These are phyloP conservation scores for Aspergillus carlsbadensis DNA, from an alignment of 495 filamentous ascomycete genomes.

Conservation along the genomic window DNA sequence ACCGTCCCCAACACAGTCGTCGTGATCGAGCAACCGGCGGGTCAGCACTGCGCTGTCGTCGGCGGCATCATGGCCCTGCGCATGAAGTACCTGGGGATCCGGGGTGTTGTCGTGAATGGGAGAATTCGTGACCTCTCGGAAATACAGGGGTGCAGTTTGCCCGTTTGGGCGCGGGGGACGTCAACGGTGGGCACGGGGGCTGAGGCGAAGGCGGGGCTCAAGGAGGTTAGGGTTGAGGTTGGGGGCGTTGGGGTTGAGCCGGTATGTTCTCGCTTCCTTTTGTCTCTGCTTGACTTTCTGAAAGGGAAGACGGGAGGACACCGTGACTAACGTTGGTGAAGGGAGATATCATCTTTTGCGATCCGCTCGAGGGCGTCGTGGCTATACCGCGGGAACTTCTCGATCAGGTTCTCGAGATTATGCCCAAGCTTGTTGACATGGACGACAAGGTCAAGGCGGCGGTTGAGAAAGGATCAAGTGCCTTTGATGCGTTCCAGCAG, in stretches of 20 bases:
- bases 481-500: slow-evolving; percentile 57
- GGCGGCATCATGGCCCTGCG: slow-evolving; percentile 68
- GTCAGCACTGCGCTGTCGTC: slow-evolving; percentile 61
- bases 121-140: slow-evolving; percentile 61
- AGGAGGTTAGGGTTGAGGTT: slow-evolving; percentile 53
- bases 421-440: slow-evolving; percentile 56
- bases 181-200: slow-evolving; percentile 61
- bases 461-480: slow-evolving; percentile 53
- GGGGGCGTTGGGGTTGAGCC: slow-evolving; percentile 48
- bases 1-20: slow-evolving; percentile 52
- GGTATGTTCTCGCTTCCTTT: slow-evolving; percentile 28
- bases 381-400: slow-evolving; percentile 56
- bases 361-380: slow-evolving; percentile 60
- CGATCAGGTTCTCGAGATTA: slow-evolving; percentile 47
- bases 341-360: slow-evolving; percentile 64
- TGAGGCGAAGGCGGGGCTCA: slow-evolving; percentile 55
- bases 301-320: no score
- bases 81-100: slow-evolving; percentile 56
- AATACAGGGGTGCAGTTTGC: slow-evolving; percentile 44
- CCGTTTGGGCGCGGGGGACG: slow-evolving; percentile 57
- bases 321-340: no score
- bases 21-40: slow-evolving; percentile 57
- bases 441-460: slow-evolving; percentile 62
- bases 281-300: no score
- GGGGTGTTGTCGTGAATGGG: slow-evolving; percentile 57